Conservation (phyloP, 83 land plant genomes). For the Thuja plicata region DNA sequence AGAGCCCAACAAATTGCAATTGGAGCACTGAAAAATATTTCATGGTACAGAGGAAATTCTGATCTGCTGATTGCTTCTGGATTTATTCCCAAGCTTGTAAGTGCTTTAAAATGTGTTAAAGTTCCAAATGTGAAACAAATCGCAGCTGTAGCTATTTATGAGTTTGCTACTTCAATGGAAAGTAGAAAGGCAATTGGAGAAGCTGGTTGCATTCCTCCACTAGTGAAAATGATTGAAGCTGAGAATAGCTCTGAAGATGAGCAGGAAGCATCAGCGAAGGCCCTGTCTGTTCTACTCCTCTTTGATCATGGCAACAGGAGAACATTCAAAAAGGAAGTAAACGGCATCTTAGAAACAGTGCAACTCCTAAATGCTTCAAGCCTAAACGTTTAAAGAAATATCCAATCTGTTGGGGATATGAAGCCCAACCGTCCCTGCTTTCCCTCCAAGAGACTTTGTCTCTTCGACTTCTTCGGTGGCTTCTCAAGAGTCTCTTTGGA, state of each 20-base stretch:
- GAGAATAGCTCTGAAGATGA: slow-evolving; percentile 37
- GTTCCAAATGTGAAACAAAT: slow-evolving; percentile 33
- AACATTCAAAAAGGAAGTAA: slow-evolving; percentile 51
- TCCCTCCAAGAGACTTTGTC: too few species aligned
- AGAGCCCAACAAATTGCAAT: slow-evolving; percentile 51
- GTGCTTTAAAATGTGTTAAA: slow-evolving; percentile 23
- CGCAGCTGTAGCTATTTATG: slow-evolving; percentile 51
- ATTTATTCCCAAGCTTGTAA: slow-evolving; percentile 38
- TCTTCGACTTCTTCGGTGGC: too few species aligned
- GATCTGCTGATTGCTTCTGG: slow-evolving; percentile 42
- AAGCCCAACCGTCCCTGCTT: too few species aligned
- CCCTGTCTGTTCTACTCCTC: slow-evolving; percentile 39
- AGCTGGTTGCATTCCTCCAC: slow-evolving; percentile 40
- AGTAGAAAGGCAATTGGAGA: slow-evolving; percentile 52
- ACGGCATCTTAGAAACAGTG: slow-evolving; percentile 41
- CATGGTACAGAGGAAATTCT: slow-evolving; percentile 21
- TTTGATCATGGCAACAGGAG: slow-evolving; percentile 32
- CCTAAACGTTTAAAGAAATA: slow-evolving; percentile 43
- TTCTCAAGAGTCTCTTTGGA: too few species aligned
- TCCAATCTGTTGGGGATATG: too few species aligned
- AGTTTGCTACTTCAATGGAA: slow-evolving; percentile 28
- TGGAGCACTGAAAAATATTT: slow-evolving; percentile 38
- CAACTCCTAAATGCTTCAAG: slow-evolving; percentile 49
- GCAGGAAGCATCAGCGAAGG: slow-evolving; percentile 57
- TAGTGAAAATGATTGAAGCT: slow-evolving; percentile 62